These are phyloP conservation scores for Tieghemostelium lacteum DNA, from an alignment of 78 protist genomes.

Conservation along the genomic window DNA sequence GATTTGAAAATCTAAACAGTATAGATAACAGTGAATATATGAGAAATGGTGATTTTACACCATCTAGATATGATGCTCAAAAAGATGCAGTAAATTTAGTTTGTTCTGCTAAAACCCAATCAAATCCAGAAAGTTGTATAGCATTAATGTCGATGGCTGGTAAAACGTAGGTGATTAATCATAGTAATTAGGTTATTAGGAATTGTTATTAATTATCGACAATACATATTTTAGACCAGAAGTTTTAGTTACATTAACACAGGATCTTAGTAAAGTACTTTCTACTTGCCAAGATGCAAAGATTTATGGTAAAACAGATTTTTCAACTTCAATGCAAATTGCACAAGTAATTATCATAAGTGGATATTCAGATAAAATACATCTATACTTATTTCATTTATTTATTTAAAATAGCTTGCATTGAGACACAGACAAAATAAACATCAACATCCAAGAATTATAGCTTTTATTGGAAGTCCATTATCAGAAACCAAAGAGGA, in stretches of 20 bases:
- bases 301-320: conserved; percentile 45
- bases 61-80: conserved; percentile 89
- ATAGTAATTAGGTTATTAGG: not conserved
- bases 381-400: not conserved
- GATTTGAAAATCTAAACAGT: conserved; percentile 14
- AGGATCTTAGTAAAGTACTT: conserved; percentile 71
- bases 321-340: conserved; percentile 61
- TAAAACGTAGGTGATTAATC: conserved; percentile 18
- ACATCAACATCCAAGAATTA: conserved; percentile 93
- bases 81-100: conserved; percentile 88
- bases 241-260: conserved; percentile 86
- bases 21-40: conserved; percentile 93
- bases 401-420: conserved; percentile 70
- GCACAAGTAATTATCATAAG: conserved; percentile 62
- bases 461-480: conserved; percentile 95
- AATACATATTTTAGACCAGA: conserved; percentile 45
- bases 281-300: conserved; percentile 42
- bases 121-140: conserved; percentile 88
- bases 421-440: conserved; percentile 94
- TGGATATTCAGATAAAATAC: not conserved
- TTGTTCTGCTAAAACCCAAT: conserved; percentile 78
- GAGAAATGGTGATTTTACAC: conserved; percentile 94
- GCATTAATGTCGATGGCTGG: conserved; percentile 85
- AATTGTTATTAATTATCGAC: not conserved
- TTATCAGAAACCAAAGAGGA: conserved; percentile 67